These are phyloP conservation scores for Penicillium sclerotigenum DNA, from an alignment of 2,329 filamentous ascomycete genomes.

Conservation along the genomic window DNA sequence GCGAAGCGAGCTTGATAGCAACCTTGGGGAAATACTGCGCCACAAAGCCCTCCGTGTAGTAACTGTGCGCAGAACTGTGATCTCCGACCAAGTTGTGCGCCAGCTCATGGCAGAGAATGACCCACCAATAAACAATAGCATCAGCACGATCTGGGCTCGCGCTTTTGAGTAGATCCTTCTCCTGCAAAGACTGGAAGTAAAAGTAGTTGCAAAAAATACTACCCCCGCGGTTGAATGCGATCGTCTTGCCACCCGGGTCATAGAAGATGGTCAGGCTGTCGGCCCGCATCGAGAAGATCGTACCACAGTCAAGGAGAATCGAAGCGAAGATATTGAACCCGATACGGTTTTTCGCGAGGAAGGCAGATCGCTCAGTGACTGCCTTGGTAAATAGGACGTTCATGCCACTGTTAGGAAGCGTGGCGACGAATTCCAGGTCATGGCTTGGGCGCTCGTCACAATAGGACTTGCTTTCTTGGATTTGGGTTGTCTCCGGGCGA, in stretches of 20 bases:
- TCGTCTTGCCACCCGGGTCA: conserved; percentile 72
- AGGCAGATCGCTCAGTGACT: conserved; percentile 51
- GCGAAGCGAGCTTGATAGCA: conserved; percentile 51
- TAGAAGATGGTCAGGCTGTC: conserved; percentile 81
- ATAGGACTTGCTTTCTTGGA: conserved; percentile 81
- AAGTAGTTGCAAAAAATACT: conserved; percentile 92
- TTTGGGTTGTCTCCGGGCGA: conserved; percentile 65
- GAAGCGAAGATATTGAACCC: conserved; percentile 67
- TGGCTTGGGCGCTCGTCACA: conserved; percentile 75
- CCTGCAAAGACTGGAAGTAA: conserved; percentile 79
- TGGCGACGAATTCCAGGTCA: conserved; percentile 68
- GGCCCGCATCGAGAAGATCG: conserved; percentile 68
- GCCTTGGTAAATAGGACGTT: conserved; percentile 67
- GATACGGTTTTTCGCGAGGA: conserved; percentile 59
- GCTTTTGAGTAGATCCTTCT: conserved; percentile 45
- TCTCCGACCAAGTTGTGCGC: conserved; percentile 84
- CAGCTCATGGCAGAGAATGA: conserved; percentile 91
- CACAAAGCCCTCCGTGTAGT: conserved; percentile 78
- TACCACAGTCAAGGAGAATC: conserved; percentile 66
- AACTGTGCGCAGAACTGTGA: conserved; percentile 77
- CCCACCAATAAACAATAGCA: conserved; percentile 84
- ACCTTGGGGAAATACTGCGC: conserved; percentile 73
- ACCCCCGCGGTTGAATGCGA: conserved; percentile 86
- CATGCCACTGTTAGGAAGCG: conserved; percentile 65
- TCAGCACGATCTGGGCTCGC: conserved; percentile 56